These are phyloP conservation scores for Boletus fagicola DNA, from an alignment of 768 basidiomycete genomes.

Conservation along the genomic window DNA sequence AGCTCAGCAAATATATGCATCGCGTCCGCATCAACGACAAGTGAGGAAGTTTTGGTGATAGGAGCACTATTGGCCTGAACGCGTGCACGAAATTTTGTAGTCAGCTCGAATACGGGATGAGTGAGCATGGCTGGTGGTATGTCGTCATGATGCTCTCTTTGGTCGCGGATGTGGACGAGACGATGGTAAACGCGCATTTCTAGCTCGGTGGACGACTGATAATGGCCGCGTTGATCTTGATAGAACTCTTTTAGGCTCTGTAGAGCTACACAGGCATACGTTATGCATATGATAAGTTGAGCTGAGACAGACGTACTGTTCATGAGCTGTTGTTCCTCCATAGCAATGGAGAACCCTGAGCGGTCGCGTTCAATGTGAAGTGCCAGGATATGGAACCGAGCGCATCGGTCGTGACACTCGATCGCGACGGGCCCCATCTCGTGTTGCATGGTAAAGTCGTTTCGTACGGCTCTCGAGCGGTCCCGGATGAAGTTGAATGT, in stretches of 20 bases:
- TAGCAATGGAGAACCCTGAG: conserved; percentile 53
- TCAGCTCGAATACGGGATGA: conserved; percentile 78
- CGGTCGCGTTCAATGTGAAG: conserved; percentile 64
- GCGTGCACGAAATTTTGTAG: conserved; percentile 73
- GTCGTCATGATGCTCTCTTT: conserved; percentile 69
- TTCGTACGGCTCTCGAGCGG: conserved; percentile 84
- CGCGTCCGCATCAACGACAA: conserved; percentile 60
- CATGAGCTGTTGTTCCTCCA: conserved; percentile 90
- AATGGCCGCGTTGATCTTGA: conserved; percentile 69
- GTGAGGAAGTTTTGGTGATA: conserved; percentile 63
- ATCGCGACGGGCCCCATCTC: conserved; percentile 74
- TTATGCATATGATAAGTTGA: background rate
- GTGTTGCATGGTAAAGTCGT: conserved; percentile 94
- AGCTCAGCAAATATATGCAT: conserved; percentile 67
- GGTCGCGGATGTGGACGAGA: conserved; percentile 86
- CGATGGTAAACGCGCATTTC: conserved; percentile 97
- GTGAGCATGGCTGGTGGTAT: conserved; percentile 65
- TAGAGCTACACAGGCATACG: conserved; percentile 56
- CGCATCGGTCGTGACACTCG: conserved; percentile 90
- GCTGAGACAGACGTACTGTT: conserved; percentile 59
- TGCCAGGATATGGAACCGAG: conserved; percentile 87
- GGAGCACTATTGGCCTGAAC: conserved; percentile 79
- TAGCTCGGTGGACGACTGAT: conserved; percentile 78
- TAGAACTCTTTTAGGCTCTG: conserved; percentile 94
- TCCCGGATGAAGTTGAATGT: conserved; percentile 88